These are phyloP conservation scores for Pelargonium nanum DNA, from an alignment of 345 rosid species.

Conservation along the genomic window DNA sequence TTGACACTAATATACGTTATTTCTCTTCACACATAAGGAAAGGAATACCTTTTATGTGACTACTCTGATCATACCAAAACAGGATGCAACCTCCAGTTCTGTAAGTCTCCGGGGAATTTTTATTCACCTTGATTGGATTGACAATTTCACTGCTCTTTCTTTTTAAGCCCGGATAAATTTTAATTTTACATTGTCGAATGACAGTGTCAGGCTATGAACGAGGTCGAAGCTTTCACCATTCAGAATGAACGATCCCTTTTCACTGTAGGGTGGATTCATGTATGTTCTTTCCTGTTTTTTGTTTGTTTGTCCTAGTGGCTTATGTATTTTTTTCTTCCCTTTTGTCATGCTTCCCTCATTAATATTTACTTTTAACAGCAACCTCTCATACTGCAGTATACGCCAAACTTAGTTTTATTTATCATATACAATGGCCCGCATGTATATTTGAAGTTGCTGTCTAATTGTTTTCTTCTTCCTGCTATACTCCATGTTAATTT, in stretches of 20 bases:
- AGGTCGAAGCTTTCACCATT: constrained; percentile 75
- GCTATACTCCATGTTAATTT: neutral
- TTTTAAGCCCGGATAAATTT: neutral
- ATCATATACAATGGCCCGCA: neutral
- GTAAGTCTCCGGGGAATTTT: constrained; percentile 37
- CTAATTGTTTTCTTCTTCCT: neutral
- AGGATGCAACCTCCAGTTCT: constrained; percentile 72
- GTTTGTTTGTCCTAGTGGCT: no score
- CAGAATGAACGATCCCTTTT: constrained; percentile 62
- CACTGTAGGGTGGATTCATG: constrained; percentile 92
- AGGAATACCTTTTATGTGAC: constrained; percentile 60
- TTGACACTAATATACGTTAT: neutral
- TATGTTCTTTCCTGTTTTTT: constrained; percentile 18
- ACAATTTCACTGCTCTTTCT: constrained; percentile 6
- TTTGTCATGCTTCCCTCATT: neutral
- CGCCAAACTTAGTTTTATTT: neutral
- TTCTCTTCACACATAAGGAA: constrained; percentile 37
- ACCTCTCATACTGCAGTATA: neutral
- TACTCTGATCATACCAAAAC: constrained; percentile 86
- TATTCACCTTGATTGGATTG: constrained; percentile 9
- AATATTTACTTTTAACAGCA: neutral
- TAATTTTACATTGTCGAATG: constrained; percentile 5
- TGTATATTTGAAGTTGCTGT: neutral
- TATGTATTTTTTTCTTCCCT: neutral
- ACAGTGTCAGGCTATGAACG: constrained; percentile 74